Conservation (phyloP, 371 early-diverging fungal species). For the Mucor ambiguus region DNA sequence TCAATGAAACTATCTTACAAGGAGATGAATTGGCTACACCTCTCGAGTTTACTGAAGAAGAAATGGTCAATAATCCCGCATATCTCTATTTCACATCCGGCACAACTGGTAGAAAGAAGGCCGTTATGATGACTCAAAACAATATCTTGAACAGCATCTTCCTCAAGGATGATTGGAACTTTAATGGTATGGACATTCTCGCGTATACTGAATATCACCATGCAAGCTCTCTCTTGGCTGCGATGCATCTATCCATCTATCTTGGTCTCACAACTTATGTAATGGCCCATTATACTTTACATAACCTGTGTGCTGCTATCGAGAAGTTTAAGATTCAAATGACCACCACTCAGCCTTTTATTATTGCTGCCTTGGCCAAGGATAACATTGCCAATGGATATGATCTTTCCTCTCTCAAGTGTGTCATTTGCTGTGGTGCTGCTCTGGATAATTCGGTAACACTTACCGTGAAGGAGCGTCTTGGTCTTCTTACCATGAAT, state of each 20-base stretch:
- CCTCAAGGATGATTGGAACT: not conserved
- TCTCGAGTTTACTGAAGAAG: slow-evolving; percentile 7
- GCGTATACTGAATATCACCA: slow-evolving; percentile 21
- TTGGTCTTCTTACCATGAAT: slow-evolving; percentile 59
- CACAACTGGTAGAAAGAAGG: slow-evolving; percentile 37
- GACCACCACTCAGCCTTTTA: slow-evolving; percentile 72
- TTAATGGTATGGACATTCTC: not conserved
- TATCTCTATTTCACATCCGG: slow-evolving; percentile 39
- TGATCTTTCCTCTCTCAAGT: slow-evolving; percentile 59
- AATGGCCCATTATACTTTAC: slow-evolving; percentile 67
- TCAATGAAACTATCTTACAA: slow-evolving; percentile 16
- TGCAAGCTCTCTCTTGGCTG: slow-evolving; percentile 13
- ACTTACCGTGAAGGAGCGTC: slow-evolving; percentile 31
- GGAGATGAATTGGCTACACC: slow-evolving; percentile 15
- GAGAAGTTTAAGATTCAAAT: slow-evolving; percentile 61
- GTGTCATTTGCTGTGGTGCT: slow-evolving; percentile 71
- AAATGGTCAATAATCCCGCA: slow-evolving; percentile 14
- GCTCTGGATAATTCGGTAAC: slow-evolving; percentile 63
- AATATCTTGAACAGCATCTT: not conserved
- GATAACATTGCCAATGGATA: slow-evolving; percentile 56
- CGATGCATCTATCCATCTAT: slow-evolving; percentile 3
- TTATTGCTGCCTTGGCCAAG: slow-evolving; percentile 47
- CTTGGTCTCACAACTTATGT: slow-evolving; percentile 9
- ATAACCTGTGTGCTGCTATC: slow-evolving; percentile 49
- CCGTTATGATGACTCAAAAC: slow-evolving; percentile 17